phyloP scores from a whole-genome alignment of 2,329 filamentous ascomycete species.

The Clarireedia homoeocarpa region DNA sequence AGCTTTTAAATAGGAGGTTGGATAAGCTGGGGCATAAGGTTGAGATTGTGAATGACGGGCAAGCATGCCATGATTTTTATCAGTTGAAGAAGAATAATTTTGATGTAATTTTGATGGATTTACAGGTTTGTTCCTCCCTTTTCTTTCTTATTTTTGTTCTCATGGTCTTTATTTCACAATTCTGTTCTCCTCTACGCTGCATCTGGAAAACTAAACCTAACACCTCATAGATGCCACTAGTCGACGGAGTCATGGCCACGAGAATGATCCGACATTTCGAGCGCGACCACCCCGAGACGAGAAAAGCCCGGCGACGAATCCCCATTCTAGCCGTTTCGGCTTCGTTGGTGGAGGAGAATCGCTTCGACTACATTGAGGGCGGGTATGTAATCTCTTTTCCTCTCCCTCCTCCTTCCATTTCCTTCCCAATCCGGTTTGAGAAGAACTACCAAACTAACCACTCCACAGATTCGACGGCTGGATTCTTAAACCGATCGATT shows the following conservation, averaged over 20 bases:
- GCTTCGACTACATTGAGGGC: slow-evolving; percentile 58
- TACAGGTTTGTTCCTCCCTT: slow-evolving; percentile 56
- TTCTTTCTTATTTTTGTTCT: background rate
- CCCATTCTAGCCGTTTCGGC: slow-evolving; percentile 86
- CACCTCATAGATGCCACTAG: slow-evolving; percentile 71
- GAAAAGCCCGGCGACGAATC: slow-evolving; percentile 42
- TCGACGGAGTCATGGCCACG: slow-evolving; percentile 74
- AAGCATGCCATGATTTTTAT: slow-evolving; percentile 70
- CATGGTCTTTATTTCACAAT: background rate
- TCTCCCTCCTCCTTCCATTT: background rate
- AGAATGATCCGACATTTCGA: slow-evolving; percentile 77
- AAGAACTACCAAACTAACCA: background rate
- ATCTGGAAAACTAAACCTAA: background rate
- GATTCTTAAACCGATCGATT: slow-evolving; percentile 84
- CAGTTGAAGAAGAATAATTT: slow-evolving; percentile 55
- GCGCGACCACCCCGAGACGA: slow-evolving; percentile 28
- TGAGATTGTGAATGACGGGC: slow-evolving; percentile 68
- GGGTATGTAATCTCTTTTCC: slow-evolving; percentile 14
- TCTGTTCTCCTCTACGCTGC: background rate
- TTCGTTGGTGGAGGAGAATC: slow-evolving; percentile 64
- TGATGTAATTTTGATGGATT: slow-evolving; percentile 84
- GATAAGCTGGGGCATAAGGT: slow-evolving; percentile 69
- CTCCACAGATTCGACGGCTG: slow-evolving; percentile 76
- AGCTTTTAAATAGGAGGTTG: slow-evolving; percentile 70
- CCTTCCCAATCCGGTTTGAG: no score